Evolutionary conservation across 2,329 filamentous ascomycete species (phyloP).

Genomic region (Emericellopsis cladophorae): DNA sequence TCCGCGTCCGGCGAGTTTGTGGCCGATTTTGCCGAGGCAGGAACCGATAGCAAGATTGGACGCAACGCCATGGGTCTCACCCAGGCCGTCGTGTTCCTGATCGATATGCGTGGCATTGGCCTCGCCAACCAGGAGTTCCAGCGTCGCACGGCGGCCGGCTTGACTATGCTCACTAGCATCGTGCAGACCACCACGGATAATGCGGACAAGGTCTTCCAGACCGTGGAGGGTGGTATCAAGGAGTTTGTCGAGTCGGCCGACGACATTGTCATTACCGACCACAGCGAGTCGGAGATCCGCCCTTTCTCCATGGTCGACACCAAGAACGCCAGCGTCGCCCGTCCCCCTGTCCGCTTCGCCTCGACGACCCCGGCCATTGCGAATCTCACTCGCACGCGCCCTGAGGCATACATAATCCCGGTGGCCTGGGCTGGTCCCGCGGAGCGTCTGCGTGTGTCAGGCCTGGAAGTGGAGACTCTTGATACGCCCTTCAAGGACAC

Average conservation of each 20-base stretch:
- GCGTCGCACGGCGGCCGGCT: conserved; percentile 12
- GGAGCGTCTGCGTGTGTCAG: conserved; percentile 10
- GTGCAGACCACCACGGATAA: conserved; percentile 16
- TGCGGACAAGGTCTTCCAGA: conserved; percentile 11
- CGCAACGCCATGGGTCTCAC: conserved; percentile 16
- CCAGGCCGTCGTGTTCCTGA: conserved; percentile 15
- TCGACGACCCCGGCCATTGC: conserved; percentile 14
- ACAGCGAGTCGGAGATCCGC: conserved; percentile 7
- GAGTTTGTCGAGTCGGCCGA: conserved; percentile 13
- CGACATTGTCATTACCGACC: conserved; percentile 15
- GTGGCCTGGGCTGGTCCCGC: conserved; percentile 13
- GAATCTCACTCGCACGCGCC: conserved; percentile 16
- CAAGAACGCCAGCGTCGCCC: conserved; percentile 11
- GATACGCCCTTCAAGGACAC: conserved; percentile 9
- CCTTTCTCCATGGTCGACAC: conserved; percentile 14
- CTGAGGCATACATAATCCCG: conserved; percentile 16
- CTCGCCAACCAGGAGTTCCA: conserved; percentile 17
- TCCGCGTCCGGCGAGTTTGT: conserved; percentile 6
- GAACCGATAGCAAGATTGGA: conserved; percentile 14
- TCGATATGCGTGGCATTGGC: conserved; percentile 16
- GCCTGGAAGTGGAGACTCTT: conserved; percentile 12
- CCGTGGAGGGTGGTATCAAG: conserved; percentile 10
- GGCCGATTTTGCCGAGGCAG: conserved; percentile 13
- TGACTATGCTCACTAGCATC: conserved; percentile 14
- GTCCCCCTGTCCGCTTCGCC: conserved; percentile 12